Base-by-base conservation (phyloP, 1,284 basidiomycete species). In the Taiwanofungus camphoratus region DNA sequence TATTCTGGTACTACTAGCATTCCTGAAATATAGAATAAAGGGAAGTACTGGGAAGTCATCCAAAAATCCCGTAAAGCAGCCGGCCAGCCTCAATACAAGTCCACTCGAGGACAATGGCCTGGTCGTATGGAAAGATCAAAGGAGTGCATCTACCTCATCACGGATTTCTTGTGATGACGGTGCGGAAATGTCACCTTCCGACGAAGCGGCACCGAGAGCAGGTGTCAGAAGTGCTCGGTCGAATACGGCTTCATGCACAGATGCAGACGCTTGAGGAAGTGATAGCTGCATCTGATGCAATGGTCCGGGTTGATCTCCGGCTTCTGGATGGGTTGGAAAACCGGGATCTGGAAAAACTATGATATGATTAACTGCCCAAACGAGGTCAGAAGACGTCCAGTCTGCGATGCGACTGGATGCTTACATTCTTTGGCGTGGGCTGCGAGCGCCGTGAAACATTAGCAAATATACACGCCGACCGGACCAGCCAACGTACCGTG, bases 341-440 rank as follows among this genome's bases (percentile, higher is more conserved):
- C 36, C 22, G 21, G 51, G 41, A 3, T 53, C 55, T 40, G 57
- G 56, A 13, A 45, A 38, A 4, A 60, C 55, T 15, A 76, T 63
- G 50, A 77, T 57, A 45, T 77, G 76, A 50, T 77, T 78, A 54
- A 69, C 74, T 77, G 45, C 3, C 46, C 29, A 20, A 46, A 42
- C 23, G 38, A 15, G 3, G 12, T 49, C 19, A 49, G 43, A 18
- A 32, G 8, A 34, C 13, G 32, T 39, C 15, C 24, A 31, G 34
- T 9, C 19, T 16, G 31, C 22, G 18, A 44, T 16, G 36, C 12
- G 26, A 41, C 3, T 7, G 40, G 18, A 13, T 18, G 65, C 79
- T 63, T 52, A 85, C 83, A 87, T 62, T 87, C 82, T 61, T 68
- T 79, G 18, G 82, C 80, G 57, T 87, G 83, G 5, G 63, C 83